Evolutionary conservation across 2,329 filamentous ascomycete species (phyloP).

Genomic region (Microsporum ferrugineum): DNA sequence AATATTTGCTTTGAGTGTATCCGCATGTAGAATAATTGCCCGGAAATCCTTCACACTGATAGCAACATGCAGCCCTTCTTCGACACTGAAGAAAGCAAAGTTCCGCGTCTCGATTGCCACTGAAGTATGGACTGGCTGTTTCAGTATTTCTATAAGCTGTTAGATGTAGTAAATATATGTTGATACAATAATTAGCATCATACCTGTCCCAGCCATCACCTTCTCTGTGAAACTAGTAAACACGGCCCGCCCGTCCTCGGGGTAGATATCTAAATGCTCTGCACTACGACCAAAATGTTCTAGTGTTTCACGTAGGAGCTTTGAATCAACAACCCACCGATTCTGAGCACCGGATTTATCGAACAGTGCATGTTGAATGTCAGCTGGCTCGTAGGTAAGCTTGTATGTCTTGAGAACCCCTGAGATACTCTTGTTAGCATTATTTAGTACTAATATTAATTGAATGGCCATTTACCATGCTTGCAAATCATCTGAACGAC

Average conservation of each 20-base stretch:
- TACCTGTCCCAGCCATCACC: constrained; percentile 49
- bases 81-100: constrained; percentile 49
- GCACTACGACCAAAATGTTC: constrained; percentile 55
- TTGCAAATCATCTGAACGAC: constrained; percentile 52
- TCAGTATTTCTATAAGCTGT: constrained; percentile 44
- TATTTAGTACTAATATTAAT: neutral
- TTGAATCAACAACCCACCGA: constrained; percentile 48
- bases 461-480: constrained; percentile 34
- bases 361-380: constrained; percentile 54
- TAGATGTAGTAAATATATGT: constrained; percentile 10
- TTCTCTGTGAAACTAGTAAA: constrained; percentile 59
- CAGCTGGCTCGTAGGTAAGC: constrained; percentile 51
- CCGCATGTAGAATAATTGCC: constrained; percentile 51
- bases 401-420: constrained; percentile 55
- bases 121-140: constrained; percentile 53
- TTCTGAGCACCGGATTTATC: constrained; percentile 46
- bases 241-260: constrained; percentile 45
- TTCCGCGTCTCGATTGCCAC: constrained; percentile 51
- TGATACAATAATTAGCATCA: constrained; percentile 3
- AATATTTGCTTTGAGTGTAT: constrained; percentile 44
- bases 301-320: constrained; percentile 48
- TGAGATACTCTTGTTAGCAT: constrained; percentile 18
- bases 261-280: constrained; percentile 52
- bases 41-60: constrained; percentile 57
- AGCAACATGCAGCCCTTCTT: constrained; percentile 49